Evolutionary conservation across 2,329 filamentous ascomycete genomes (phyloP), one percentile per base, ranked within the genome.

Genomic region (Cordyceps tenuipes): DNA sequence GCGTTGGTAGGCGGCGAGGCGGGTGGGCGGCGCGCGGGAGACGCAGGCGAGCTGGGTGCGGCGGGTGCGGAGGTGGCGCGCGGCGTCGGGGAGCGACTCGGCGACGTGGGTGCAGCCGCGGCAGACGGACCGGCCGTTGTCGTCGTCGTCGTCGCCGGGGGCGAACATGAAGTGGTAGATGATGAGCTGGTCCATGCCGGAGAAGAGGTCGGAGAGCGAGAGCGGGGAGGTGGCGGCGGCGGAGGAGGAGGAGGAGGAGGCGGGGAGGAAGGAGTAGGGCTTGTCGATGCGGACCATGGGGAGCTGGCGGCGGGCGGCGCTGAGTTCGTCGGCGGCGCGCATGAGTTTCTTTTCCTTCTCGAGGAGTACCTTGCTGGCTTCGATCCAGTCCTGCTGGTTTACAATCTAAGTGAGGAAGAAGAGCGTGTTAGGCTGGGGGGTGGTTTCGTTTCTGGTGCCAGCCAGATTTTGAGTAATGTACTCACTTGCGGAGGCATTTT

Each of bases 91-190:
- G 17, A 78, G 65, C 48, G 72, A 68, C 41, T 78, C 75, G 41
- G 68, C 70, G 17, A 71, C 63, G 50, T 76, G 71, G 8, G 69
- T 69, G 64, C 75, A 79, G 5, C 73, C 75, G 17, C 66, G 61
- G 60, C 76, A 79, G 29, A 69, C 76, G 6, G 3, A 3, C 3
- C 26, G 26, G 26, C 26, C 26, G 3, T 29, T 64, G 60, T 3
- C 26, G 26, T 71, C 67, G 1, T 69, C 64, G 3, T 67, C 63
- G n/a, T n/a, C n/a, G n/a, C n/a, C n/a, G 2, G 74, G 73, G 0
- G 63, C 66, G 59, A 77, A 75, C 76, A 79, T 79, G 69, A 77
- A 78, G 66, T 79, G 76, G 63, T 77, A 77, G 41, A 79, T 61
- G 49, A 76, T 69, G 60, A 77, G 69, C 58, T 75, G 70, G 31